Evolutionary conservation across 257 asterid genomes (phyloP), one percentile per base, ranked within the genome.

Genomic region (Primulina huaijiensis): DNA sequence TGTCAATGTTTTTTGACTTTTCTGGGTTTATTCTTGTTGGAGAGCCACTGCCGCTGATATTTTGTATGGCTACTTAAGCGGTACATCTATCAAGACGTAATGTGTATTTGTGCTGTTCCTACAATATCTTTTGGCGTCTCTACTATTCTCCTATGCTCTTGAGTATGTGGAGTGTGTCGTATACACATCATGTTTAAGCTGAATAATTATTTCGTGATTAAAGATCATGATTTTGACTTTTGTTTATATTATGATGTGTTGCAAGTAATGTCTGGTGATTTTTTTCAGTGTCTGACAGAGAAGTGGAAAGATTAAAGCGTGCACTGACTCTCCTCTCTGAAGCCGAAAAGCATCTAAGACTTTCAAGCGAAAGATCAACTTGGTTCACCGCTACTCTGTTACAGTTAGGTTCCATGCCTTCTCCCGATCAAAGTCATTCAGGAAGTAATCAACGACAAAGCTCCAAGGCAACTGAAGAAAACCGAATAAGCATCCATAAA

Each of bases 321-420:
- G 96, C 97, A n/a, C 64, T 91, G 74, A 78, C 81, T 52, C 95
- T 94, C 75, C 96, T 94, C 64, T 94, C 97, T 3, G 99, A 94
- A 70, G 91, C 97, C 14, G 97, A 94, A 81, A 94, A 88, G 82
- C 97, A 89, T 69, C 81, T 91, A 62, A 78, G 99, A 76, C 90
- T 82, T 72, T 89, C 99, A 59, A 83, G 85, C 60, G 99, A 94
- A 73, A 89, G 96, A 43, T 94, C 97, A 27, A 94, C 99, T 30
- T 94, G 99, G 97, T 94, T 94, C 86, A 91, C 96, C 0, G 97
- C 97, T 70, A 94, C 99, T 37, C 77, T 94, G 19, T 78, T 94
- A 61, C 97, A 91, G 72, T 80, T 94, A 71, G 99, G 99, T 68
- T 91, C 97, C 0, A 55, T 77, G 34, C 82, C 97, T 61, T 85